Conservation (phyloP, 23 red algal species). For the Gracilaria gracilis region DNA sequence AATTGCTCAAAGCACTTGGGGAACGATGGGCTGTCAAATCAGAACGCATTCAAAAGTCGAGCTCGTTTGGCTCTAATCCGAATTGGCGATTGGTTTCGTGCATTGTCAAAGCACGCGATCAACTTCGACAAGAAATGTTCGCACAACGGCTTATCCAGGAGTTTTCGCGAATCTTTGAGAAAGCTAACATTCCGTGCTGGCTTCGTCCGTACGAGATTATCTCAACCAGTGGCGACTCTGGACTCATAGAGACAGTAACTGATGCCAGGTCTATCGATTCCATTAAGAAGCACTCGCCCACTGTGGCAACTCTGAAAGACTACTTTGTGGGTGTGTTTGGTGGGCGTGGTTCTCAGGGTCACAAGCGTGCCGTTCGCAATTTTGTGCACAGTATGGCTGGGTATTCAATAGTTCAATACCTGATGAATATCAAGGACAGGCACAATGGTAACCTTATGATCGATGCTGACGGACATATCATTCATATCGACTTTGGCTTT, state of each 20-base stretch:
- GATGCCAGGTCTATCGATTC: conserved; percentile 88
- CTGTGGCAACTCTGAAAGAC: conserved; percentile 87
- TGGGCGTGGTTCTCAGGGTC: conserved; percentile 66
- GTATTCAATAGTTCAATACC: conserved; percentile 92
- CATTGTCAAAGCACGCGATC: conserved; percentile 97
- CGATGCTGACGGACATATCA: conserved; percentile 85
- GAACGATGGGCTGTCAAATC: conserved; percentile 90
- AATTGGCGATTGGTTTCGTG: conserved; percentile 89
- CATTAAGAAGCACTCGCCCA: conserved; percentile 88
- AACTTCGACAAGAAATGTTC: conserved; percentile 98
- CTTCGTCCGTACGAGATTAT: conserved; percentile 94
- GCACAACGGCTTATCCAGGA: conserved; percentile 90
- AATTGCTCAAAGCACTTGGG: conserved; percentile 82
- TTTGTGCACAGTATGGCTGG: conserved; percentile 98
- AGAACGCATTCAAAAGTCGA: conserved; percentile 75
- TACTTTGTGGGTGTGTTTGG: conserved; percentile 95
- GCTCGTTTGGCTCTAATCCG: conserved; percentile 79
- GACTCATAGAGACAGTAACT: conserved; percentile 90
- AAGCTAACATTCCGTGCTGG: conserved; percentile 75
- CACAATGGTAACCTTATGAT: conserved; percentile 99
- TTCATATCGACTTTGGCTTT: conserved; percentile 99
- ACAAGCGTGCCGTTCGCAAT: conserved; percentile 86
- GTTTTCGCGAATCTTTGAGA: conserved; percentile 88
- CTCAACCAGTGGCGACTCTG: conserved; percentile 81
- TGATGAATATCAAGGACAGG: conserved; percentile 94